Evolutionary conservation across 2,329 filamentous ascomycete genomes (phyloP), one percentile per base, ranked within the genome.

Genomic region (Ceratocystis cacaofunesta): DNA sequence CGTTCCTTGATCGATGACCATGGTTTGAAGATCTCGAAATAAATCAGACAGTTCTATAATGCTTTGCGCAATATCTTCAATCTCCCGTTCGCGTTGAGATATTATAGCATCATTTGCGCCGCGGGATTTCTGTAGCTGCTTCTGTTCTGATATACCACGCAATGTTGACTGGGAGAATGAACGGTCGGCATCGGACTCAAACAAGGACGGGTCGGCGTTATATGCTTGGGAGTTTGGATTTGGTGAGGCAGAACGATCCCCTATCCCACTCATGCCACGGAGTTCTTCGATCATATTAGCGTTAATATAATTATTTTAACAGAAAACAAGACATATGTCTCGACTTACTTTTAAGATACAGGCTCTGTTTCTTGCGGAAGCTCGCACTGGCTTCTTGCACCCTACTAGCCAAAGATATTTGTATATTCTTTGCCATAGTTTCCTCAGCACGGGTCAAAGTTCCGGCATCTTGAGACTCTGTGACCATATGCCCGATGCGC

Each of bases 1-100:
- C 15, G 90, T 94, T 64, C 90, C 90, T 74, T 94, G 89, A 72
- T 94, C 89, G 69, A 95, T 92, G 70, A 95, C 90, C 92, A 99
- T 97, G 61, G 82, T 87, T 75, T 99, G 94, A 36, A 99, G 79
- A 72, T 99, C 94, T 68, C 95, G 90, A 78, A 99, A 99, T 62
- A 99, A 90, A 74, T 96, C 94, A 3, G 92, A 90, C 6, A 99
- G 79, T 73, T 97, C 92, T 72, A 99, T 97, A 75, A 99, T 97
- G 66, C 94, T 92, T 73, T 96, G 92, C 1, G 94, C 94, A 69
- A 99, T 99, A 71, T 96, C 92, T 72, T 95, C 95, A 71, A 99
- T 99, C 75, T 97, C 94, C 50, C 89, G 86, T 76, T 99, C 94
- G 69, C 94, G 89, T 74, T 97, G 94, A 68, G 87, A 84, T 70